Evolutionary conservation across 768 basidiomycete genomes (phyloP).

Genomic region (Tulasnella sp.): DNA sequence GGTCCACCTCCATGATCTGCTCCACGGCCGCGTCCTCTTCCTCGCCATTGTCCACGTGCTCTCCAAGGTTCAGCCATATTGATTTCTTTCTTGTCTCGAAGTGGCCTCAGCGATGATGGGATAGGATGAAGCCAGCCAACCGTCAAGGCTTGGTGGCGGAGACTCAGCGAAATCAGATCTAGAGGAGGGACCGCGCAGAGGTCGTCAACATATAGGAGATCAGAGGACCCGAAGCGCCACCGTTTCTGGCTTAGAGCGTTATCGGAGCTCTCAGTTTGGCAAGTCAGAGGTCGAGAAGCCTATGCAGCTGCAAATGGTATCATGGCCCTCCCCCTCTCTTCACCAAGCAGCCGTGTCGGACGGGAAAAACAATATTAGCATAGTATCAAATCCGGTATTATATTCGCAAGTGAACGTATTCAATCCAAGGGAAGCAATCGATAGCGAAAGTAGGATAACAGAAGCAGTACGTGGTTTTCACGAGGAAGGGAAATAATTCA

Average conservation of each 20-base stretch:
- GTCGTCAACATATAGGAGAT: neutral
- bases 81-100: neutral
- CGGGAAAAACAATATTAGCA: too few species aligned
- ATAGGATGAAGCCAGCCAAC: neutral
- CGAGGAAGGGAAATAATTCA: too few species aligned
- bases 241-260: neutral
- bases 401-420: too few species aligned
- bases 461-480: too few species aligned
- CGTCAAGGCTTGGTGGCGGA: neutral
- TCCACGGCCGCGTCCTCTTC: neutral
- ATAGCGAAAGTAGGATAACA: too few species aligned
- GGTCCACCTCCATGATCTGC: constrained; percentile 1
- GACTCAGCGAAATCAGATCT: neutral
- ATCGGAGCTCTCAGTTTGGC: neutral
- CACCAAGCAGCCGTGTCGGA: too few species aligned
- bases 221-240: neutral
- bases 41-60: too few species aligned
- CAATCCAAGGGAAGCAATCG: too few species aligned
- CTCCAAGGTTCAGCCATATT: neutral
- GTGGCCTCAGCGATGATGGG: neutral
- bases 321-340: too few species aligned
- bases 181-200: neutral
- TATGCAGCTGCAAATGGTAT: too few species aligned
- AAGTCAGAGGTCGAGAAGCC: too few species aligned
- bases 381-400: too few species aligned